Percentiles rank a stretch among this genome's conserved stretches.
phyloP scores from a whole-genome alignment of 2,329 filamentous ascomycete species.

The Penicillium aurantiogriseum region DNA sequence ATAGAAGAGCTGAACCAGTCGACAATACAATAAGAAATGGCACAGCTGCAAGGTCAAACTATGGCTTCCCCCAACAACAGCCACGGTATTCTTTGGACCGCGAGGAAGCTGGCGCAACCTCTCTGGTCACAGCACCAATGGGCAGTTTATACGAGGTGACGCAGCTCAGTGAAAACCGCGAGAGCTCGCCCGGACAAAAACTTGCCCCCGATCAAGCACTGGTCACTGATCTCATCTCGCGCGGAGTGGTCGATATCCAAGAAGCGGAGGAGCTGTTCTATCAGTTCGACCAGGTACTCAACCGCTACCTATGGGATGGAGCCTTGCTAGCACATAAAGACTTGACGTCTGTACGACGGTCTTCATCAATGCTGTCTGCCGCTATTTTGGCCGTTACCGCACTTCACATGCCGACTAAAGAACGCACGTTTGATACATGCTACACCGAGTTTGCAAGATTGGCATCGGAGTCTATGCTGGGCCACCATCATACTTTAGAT shows the following conservation, averaged over 20 bases:
- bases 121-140: slow-evolving; percentile 45
- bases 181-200: slow-evolving; percentile 32
- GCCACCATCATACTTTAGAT: slow-evolving; percentile 51
- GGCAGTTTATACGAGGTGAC: slow-evolving; percentile 52
- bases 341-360: slow-evolving; percentile 46
- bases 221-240: slow-evolving; percentile 52
- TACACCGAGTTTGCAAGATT: slow-evolving; percentile 53
- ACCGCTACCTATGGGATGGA: slow-evolving; percentile 43
- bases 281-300: slow-evolving; percentile 44
- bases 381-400: slow-evolving; percentile 52
- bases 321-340: slow-evolving; percentile 49
- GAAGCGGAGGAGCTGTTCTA: slow-evolving; percentile 44
- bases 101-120: slow-evolving; percentile 38
- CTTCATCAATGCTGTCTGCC: slow-evolving; percentile 45
- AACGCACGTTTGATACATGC: slow-evolving; percentile 49
- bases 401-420: slow-evolving; percentile 50
- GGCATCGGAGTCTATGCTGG: slow-evolving; percentile 55
- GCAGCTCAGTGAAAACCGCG: slow-evolving; percentile 40
- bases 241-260: slow-evolving; percentile 47
- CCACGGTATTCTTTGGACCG: slow-evolving; percentile 37
- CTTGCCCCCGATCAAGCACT: slow-evolving; percentile 36
- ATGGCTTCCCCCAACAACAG: slow-evolving; percentile 26
- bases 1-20: slow-evolving; percentile 19
- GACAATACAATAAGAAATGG: slow-evolving; percentile 13
- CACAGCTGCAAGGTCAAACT: slow-evolving; percentile 23